Percentiles rank a stretch among this genome's conserved stretches.
These are phyloP conservation scores for Coemansia sp. DNA, from an alignment of 192 early-diverging fungal species.

Conservation along the genomic window DNA sequence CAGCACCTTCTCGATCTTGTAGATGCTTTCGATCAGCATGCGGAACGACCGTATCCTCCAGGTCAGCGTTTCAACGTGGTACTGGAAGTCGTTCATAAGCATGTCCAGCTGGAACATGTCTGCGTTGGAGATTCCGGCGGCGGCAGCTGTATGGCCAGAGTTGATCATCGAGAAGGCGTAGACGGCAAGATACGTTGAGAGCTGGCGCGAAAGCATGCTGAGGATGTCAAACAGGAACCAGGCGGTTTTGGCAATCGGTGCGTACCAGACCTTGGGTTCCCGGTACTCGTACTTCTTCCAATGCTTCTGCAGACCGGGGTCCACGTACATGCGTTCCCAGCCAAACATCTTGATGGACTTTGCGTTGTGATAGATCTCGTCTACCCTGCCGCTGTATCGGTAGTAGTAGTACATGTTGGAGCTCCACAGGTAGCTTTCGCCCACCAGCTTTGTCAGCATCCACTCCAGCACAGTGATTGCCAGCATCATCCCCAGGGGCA, in stretches of 20 bases:
- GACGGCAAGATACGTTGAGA: constrained; percentile 23
- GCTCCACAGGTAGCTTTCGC: constrained; percentile 20
- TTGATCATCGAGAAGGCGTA: constrained; percentile 15
- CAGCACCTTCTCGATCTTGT: constrained; percentile 17
- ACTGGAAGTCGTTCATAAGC: constrained; percentile 11
- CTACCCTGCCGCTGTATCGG: constrained; percentile 9
- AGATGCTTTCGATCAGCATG: constrained; percentile 5
- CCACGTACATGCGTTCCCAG: constrained; percentile 46
- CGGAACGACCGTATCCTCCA: constrained; percentile 4
- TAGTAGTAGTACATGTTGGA: background rate
- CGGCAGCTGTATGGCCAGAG: background rate
- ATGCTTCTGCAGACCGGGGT: constrained; percentile 16
- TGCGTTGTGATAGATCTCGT: constrained; percentile 27
- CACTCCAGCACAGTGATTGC: background rate
- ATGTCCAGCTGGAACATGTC: constrained; percentile 30
- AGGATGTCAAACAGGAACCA: constrained; percentile 19
- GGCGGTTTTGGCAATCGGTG: constrained; percentile 13
- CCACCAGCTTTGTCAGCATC: constrained; percentile 12
- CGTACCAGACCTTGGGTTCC: constrained; percentile 31
- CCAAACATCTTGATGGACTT: constrained; percentile 49
- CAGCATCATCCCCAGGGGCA: constrained; percentile 16
- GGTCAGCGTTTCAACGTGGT: constrained; percentile 3
- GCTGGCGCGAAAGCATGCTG: constrained; percentile 8
- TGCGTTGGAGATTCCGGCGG: constrained; percentile 15
- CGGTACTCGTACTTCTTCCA: constrained; percentile 1